Base-by-base conservation (phyloP, 129 eudicot species). In the Cynara cardunculus region DNA sequence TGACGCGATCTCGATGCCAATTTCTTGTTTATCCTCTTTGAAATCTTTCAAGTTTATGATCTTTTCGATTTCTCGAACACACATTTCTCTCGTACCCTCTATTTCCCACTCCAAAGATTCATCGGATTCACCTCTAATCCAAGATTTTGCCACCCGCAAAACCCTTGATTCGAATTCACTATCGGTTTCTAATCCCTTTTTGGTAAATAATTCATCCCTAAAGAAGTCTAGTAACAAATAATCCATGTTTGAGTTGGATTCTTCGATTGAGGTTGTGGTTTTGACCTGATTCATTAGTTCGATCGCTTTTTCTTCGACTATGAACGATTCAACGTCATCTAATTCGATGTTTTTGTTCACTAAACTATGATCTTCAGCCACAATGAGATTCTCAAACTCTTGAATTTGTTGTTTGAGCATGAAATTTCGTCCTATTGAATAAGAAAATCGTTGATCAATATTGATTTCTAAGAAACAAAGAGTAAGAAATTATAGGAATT, bases 41-140 rank as follows among this genome's bases (percentile, higher is more conserved):
- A 82, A 82, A 71, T 78, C 78, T 44, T 75, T 85, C 97, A 89
- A 89, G 31, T 76, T 78, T 46, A 75, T 76, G 11, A 83, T 88
- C 41, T 71, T 86, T 25, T 88, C 91, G 92, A 91, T 91, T 11
- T 88, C 98, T 77, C 66, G 24, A 18, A 89, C 41, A 34, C 86
- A 89, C 0, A 78, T 75, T 77, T 83, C 91, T 44, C 84, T 85
- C 28, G 72, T 83, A 21, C 87, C 89, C 59, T 75, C 84, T 65
- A 61, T 25, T 64, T 67, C 85, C 94, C 94, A 83, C 64, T 79
- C 87, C 44, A 84, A 81, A 11, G 70, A 61, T 67, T 83, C 89
- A 8, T 83, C 85, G 41, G 74, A 81, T 81, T 76, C 80, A 5
- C 85, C 87, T 41, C 32, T 84, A 21, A 90, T 65, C 97, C 97